Evolutionary conservation across 202 grass and related monocot species (phyloP).

Genomic region (Saccharum hybrid): DNA sequence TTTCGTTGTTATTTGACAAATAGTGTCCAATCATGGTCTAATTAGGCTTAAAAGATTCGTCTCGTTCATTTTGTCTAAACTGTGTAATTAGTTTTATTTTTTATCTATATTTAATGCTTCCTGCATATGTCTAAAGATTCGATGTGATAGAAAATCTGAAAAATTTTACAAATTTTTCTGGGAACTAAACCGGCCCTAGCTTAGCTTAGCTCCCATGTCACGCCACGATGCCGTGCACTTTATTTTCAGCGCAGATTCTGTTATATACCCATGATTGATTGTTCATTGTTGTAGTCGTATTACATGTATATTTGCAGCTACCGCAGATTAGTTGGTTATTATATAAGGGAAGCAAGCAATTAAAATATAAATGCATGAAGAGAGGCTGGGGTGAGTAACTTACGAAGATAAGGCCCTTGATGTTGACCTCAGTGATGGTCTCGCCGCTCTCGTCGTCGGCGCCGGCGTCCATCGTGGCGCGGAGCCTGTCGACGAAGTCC

Average conservation of each 20-base stretch:
- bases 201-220: background rate
- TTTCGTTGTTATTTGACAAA: too few species aligned
- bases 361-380: background rate
- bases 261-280: background rate
- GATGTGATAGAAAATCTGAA: too few species aligned
- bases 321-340: too few species aligned
- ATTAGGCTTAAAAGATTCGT: too few species aligned
- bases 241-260: background rate
- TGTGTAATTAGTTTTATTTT: too few species aligned
- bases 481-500: slow-evolving; percentile 80
- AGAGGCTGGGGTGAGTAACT: too few species aligned
- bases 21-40: too few species aligned
- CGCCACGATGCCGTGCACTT: background rate
- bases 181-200: too few species aligned
- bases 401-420: slow-evolving; percentile 92
- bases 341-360: background rate
- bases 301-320: background rate
- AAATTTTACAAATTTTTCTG: too few species aligned
- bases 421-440: slow-evolving; percentile 79
- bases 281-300: fast-evolving
- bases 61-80: too few species aligned
- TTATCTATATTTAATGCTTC: too few species aligned
- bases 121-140: too few species aligned
- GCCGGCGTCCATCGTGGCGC: slow-evolving; percentile 39
- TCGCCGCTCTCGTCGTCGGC: slow-evolving; percentile 57